Evolutionary conservation across 2,329 filamentous ascomycete species (phyloP).

Genomic region (Epichloe sibirici): DNA sequence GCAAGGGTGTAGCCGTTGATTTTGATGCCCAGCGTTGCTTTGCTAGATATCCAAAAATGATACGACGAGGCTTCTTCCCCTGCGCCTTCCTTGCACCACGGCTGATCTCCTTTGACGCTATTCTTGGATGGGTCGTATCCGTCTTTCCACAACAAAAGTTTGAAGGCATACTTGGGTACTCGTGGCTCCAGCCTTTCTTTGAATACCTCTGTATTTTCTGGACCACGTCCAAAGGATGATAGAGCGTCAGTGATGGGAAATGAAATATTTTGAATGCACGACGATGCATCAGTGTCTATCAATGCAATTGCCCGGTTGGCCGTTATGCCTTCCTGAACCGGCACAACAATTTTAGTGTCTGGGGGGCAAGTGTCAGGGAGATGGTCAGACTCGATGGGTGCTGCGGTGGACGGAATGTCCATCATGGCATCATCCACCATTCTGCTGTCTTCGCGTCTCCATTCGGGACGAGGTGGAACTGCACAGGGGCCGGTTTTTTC

Average conservation of each 20-base stretch:
- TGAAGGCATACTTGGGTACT: constrained; percentile 72
- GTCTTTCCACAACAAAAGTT: constrained; percentile 61
- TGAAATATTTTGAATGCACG: constrained; percentile 48
- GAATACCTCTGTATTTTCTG: constrained; percentile 57
- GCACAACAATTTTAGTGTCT: constrained; percentile 24
- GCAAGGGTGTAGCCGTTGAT: constrained; percentile 61
- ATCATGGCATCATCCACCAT: constrained; percentile 14
- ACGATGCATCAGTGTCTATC: constrained; percentile 53
- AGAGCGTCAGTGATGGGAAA: constrained; percentile 55
- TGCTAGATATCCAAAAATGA: constrained; percentile 66
- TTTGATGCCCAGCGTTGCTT: constrained; percentile 61
- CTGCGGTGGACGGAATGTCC: constrained; percentile 21
- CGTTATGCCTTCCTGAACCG: constrained; percentile 18
- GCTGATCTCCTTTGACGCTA: constrained; percentile 40
- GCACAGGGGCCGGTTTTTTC: not conserved
- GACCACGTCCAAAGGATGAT: constrained; percentile 66
- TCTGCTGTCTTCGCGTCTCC: constrained; percentile 14
- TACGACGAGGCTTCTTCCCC: constrained; percentile 39
- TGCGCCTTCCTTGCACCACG: constrained; percentile 23
- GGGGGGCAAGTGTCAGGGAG: constrained; percentile 25
- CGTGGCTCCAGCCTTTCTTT: constrained; percentile 49
- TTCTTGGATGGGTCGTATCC: constrained; percentile 49
- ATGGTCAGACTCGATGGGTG: constrained; percentile 14
- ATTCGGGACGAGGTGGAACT: constrained; percentile 4
- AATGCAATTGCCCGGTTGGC: constrained; percentile 45